Percentiles rank a stretch among this genome's conserved stretches.
phyloP scores from a whole-genome alignment of 495 filamentous ascomycete genomes.

The Daldinia vernicosa region DNA sequence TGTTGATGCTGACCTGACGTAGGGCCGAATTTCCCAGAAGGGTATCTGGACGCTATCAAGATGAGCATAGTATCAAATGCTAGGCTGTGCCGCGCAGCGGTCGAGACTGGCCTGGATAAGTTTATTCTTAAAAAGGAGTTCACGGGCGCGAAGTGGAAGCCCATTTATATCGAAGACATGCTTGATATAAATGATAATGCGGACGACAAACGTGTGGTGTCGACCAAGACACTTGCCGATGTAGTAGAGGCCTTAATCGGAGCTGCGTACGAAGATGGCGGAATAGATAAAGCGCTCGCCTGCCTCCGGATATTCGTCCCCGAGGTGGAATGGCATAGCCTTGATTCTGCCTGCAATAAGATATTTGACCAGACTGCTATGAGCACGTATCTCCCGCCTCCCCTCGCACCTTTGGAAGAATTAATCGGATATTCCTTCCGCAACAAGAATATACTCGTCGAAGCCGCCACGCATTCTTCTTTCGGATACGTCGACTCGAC shows the following conservation, averaged over 20 bases:
- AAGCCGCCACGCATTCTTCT: constrained; percentile 87
- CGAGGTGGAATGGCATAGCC: constrained; percentile 64
- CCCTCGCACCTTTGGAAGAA: constrained; percentile 57
- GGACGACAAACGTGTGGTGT: constrained; percentile 53
- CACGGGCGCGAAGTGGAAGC: constrained; percentile 75
- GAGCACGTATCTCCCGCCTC: constrained; percentile 43
- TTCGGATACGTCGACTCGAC: constrained; percentile 57
- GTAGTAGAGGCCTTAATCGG: constrained; percentile 88
- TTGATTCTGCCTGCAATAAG: constrained; percentile 46
- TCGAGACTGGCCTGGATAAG: constrained; percentile 69
- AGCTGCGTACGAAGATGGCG: constrained; percentile 77
- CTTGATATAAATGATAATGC: constrained; percentile 34
- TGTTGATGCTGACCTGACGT: constrained; percentile 3
- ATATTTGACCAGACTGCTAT: constrained; percentile 45
- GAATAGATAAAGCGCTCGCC: constrained; percentile 66
- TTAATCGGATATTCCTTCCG: constrained; percentile 77
- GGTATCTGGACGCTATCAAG: constrained; percentile 74
- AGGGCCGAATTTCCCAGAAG: constrained; percentile 79
- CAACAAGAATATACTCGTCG: constrained; percentile 74
- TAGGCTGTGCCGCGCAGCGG: constrained; percentile 69
- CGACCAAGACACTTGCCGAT: constrained; percentile 87
- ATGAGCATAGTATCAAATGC: constrained; percentile 77
- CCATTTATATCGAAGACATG: constrained; percentile 67
- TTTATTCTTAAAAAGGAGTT: constrained; percentile 78
- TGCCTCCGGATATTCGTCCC: constrained; percentile 75